These are phyloP conservation scores for Xylaria hypoxylon DNA, from an alignment of 2,329 filamentous ascomycete genomes.

Conservation along the genomic window DNA sequence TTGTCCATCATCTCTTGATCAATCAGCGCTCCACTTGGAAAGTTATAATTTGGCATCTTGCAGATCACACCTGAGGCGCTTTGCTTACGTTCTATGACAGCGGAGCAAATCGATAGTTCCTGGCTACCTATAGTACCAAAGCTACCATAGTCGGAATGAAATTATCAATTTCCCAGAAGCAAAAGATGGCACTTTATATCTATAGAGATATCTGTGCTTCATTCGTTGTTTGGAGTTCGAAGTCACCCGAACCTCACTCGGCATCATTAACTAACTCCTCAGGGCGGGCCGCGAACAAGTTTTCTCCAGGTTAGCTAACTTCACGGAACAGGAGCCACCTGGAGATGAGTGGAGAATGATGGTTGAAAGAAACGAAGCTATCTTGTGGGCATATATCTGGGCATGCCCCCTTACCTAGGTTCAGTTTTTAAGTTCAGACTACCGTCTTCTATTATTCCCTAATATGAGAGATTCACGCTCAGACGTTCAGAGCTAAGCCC, in stretches of 20 bases:
- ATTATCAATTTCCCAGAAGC: neutral
- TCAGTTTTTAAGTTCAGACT: neutral
- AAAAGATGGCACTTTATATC: neutral
- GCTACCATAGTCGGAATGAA: neutral
- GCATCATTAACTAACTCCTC: neutral
- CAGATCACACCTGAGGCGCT: neutral
- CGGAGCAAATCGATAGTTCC: neutral
- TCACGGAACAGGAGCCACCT: neutral
- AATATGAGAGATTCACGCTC: constrained; percentile 12
- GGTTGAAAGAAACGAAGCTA: neutral
- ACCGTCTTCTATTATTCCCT: constrained; percentile 7
- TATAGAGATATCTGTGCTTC: neutral
- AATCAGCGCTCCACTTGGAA: constrained; percentile 3
- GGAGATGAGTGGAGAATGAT: neutral
- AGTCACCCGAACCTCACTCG: neutral
- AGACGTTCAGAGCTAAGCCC: constrained; percentile 10
- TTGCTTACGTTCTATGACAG: neutral
- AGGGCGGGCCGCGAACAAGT: neutral
- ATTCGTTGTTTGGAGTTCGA: neutral
- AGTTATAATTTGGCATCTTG: constrained; percentile 12
- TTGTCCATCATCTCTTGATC: constrained; percentile 21
- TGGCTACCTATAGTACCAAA: neutral
- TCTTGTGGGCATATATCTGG: neutral
- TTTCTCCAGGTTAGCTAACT: neutral
- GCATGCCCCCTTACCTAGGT: neutral